Percentiles rank a stretch among this genome's conserved stretches.
phyloP scores from a whole-genome alignment of 2,329 filamentous ascomycete genomes.

The Calonectria naviculata region DNA sequence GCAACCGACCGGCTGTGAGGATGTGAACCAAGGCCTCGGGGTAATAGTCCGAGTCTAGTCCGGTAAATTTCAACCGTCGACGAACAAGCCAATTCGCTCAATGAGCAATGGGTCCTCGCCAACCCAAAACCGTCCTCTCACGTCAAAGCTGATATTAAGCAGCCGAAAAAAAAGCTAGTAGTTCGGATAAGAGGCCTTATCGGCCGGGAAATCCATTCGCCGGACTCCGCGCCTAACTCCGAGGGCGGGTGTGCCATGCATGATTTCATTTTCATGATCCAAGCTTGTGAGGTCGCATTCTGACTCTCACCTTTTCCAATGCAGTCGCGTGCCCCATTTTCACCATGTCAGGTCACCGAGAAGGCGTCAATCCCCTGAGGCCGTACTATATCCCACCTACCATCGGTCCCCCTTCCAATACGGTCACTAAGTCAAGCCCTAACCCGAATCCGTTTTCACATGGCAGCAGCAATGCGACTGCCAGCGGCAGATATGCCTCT shows the following conservation, averaged over 20 bases:
- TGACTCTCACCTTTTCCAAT: slow-evolving; percentile 35
- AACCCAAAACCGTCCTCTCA: slow-evolving; percentile 43
- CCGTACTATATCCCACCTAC: slow-evolving; percentile 76
- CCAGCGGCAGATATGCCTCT: slow-evolving; percentile 47
- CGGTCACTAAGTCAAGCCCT: slow-evolving; percentile 46
- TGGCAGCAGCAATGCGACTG: slow-evolving; percentile 53
- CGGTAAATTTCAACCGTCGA: slow-evolving; percentile 25
- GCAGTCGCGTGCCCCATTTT: slow-evolving; percentile 37
- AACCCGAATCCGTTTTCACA: slow-evolving; percentile 59
- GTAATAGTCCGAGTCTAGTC: slow-evolving; percentile 12
- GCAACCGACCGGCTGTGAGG: slow-evolving; percentile 6
- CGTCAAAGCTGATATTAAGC: slow-evolving; percentile 44
- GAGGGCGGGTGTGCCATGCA: slow-evolving; percentile 35
- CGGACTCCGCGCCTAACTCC: slow-evolving; percentile 42
- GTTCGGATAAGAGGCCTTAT: slow-evolving; percentile 43
- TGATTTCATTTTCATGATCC: slow-evolving; percentile 45
- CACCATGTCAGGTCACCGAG: slow-evolving; percentile 57
- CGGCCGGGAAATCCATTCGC: slow-evolving; percentile 49
- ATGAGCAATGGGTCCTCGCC: slow-evolving; percentile 38
- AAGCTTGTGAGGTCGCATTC: slow-evolving; percentile 31
- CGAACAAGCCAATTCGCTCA: slow-evolving; percentile 41
- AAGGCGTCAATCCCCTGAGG: slow-evolving; percentile 71
- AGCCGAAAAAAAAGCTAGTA: slow-evolving; percentile 40
- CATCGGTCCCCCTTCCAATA: slow-evolving; percentile 59
- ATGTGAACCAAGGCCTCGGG: slow-evolving; percentile 10